Conservation (phyloP, 2,329 filamentous ascomycete species). For the Cercospora nicotianae region DNA sequence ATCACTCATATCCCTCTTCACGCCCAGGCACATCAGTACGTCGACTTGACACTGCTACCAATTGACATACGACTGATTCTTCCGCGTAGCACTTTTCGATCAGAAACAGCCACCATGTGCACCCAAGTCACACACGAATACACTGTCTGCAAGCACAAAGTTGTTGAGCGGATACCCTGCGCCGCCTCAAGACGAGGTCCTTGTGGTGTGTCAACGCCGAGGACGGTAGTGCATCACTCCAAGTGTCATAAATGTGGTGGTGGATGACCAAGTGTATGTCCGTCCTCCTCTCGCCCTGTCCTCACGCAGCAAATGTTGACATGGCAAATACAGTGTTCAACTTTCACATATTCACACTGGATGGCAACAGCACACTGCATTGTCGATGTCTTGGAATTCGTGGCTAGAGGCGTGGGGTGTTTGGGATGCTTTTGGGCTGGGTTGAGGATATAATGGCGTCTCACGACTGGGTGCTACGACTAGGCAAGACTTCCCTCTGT, state of each 20-base stretch:
- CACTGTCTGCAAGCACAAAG: slow-evolving; percentile 47
- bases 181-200: slow-evolving; percentile 47
- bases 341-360: background rate
- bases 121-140: slow-evolving; percentile 51
- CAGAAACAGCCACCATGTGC: slow-evolving; percentile 43
- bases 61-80: background rate
- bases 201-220: slow-evolving; percentile 46
- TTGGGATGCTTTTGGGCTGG: background rate
- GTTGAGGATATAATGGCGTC: slow-evolving; percentile 17
- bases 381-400: slow-evolving; percentile 16
- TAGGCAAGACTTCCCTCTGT: background rate
- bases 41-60: background rate
- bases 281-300: background rate
- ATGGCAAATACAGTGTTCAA: background rate
- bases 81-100: background rate
- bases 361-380: slow-evolving; percentile 18
- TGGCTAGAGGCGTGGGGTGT: background rate
- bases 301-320: background rate
- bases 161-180: slow-evolving; percentile 47
- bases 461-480: slow-evolving; percentile 19
- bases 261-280: slow-evolving; percentile 33
- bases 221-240: slow-evolving; percentile 50
- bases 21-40: background rate
- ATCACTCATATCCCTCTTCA: background rate
- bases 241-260: slow-evolving; percentile 50